Base-by-base conservation (phyloP, 2,329 filamentous ascomycete species). In the Ophidiomyces ophidiicola region DNA sequence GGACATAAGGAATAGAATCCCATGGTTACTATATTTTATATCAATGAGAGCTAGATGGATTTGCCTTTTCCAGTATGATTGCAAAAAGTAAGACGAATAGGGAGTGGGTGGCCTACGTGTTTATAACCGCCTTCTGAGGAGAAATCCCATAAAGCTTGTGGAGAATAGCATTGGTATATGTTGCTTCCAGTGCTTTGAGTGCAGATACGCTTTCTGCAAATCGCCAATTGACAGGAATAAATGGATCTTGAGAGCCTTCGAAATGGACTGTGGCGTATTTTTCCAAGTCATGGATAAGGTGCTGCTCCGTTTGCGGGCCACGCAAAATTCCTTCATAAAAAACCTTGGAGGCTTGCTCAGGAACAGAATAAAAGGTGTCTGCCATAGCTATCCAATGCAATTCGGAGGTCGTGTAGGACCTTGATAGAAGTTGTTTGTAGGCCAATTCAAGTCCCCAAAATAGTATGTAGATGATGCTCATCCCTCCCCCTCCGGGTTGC, bases 191-290 rank as follows among this genome's bases (percentile, higher is more conserved):
- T 1, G 55, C 68, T 48, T 71, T 71, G 19, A 72, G 46, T 1
- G 67, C 56, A 0, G 68, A 61, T 1, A 70, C 63, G 32, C 67
- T 70, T 49, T 74, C 71, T 2, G 70, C 69, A 36, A 72, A 70
- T 2, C 70, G 60, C 70, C 71, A 74, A 36, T 70, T 72, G 50
- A 74, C 68, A 0, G 70, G 68, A 6, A 73, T 60, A 31, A 56
- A 65, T 0, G 69, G 69, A 19, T 52, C 50, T 17, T 57, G 48
- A 11, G 48, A 55, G 3, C 70, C 70, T 17, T 61, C 58, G 41
- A 70, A 71, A 0, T 47, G 52, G 29, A 69, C 57, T 10, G 43
- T 44, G 17, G 49, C 53, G 5, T 53, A 57, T 34, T 57, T 57
- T 47, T 59, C 52, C 36, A 53, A 42, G 29, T 60, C 53, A 7